phyloP scores from a whole-genome alignment of 2,329 filamentous ascomycete genomes.

The Ampelomyces quisqualis region DNA sequence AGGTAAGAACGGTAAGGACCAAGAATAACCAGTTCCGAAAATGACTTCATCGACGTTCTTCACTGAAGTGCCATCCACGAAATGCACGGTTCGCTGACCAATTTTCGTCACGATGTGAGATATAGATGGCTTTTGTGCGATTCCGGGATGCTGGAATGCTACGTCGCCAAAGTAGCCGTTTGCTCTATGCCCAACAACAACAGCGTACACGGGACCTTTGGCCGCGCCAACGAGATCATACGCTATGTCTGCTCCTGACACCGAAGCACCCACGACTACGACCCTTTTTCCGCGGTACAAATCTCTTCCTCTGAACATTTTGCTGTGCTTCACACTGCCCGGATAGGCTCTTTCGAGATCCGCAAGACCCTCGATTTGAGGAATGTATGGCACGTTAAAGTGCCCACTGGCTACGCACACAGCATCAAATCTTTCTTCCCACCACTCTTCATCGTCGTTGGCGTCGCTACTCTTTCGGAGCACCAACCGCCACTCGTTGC shows the following conservation, averaged over 20 bases:
- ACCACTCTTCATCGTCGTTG: conserved; percentile 58
- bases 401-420: conserved; percentile 63
- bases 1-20: conserved; percentile 59
- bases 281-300: conserved; percentile 53
- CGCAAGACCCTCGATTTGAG: conserved; percentile 52
- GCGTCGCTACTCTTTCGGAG: conserved; percentile 46
- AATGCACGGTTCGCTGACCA: conserved; percentile 52
- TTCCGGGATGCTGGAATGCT: conserved; percentile 62
- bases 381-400: conserved; percentile 61
- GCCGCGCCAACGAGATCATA: conserved; percentile 54
- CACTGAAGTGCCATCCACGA: conserved; percentile 57
- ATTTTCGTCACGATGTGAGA: conserved; percentile 41
- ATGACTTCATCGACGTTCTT: conserved; percentile 62
- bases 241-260: conserved; percentile 64
- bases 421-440: conserved; percentile 63
- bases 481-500: conserved; percentile 53
- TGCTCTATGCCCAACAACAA: conserved; percentile 55
- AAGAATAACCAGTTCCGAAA: conserved; percentile 67
- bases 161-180: conserved; percentile 59
- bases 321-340: conserved; percentile 58
- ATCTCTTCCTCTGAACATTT: conserved; percentile 54
- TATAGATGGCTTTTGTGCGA: conserved; percentile 53
- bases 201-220: conserved; percentile 53
- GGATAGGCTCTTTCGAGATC: conserved; percentile 50
- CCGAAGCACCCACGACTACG: conserved; percentile 63